These are phyloP conservation scores for Cladosporium austrohemisphaericum DNA, from an alignment of 2,329 filamentous ascomycete genomes.

Conservation along the genomic window DNA sequence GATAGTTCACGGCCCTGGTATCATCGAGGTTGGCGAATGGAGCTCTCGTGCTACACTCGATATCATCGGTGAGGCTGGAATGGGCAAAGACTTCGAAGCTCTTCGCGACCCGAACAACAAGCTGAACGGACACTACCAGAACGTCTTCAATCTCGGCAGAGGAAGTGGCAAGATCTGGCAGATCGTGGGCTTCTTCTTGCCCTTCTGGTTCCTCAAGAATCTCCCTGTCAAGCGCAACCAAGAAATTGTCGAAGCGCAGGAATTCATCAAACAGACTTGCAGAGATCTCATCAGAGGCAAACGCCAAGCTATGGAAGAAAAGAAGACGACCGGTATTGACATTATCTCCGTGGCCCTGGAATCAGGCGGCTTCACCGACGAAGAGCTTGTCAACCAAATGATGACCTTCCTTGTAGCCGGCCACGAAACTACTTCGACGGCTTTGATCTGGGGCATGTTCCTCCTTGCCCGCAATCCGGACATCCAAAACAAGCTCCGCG, in stretches of 20 bases:
- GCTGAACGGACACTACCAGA: slow-evolving; percentile 51
- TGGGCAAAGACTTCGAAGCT: slow-evolving; percentile 55
- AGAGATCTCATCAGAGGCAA: slow-evolving; percentile 68
- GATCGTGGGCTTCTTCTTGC: slow-evolving; percentile 46
- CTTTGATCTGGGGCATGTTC: slow-evolving; percentile 48
- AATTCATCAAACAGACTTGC: slow-evolving; percentile 62
- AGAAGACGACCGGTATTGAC: slow-evolving; percentile 49
- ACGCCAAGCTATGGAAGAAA: slow-evolving; percentile 51
- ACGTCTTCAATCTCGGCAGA: slow-evolving; percentile 47
- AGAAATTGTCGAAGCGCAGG: slow-evolving; percentile 55
- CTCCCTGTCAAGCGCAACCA: slow-evolving; percentile 68
- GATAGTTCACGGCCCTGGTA: slow-evolving; percentile 29
- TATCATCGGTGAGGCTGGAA: slow-evolving; percentile 56
- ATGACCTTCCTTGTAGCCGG: slow-evolving; percentile 66
- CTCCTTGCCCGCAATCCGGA: slow-evolving; percentile 49
- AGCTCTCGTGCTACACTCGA: slow-evolving; percentile 53
- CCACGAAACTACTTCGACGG: slow-evolving; percentile 54
- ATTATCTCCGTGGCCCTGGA: slow-evolving; percentile 78
- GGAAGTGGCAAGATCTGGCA: slow-evolving; percentile 52
- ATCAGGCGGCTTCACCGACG: slow-evolving; percentile 71
- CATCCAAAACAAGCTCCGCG: slow-evolving; percentile 47
- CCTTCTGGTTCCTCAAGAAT: slow-evolving; percentile 55
- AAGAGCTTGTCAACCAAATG: slow-evolving; percentile 79
- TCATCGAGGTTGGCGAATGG: slow-evolving; percentile 46
- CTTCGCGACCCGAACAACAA: slow-evolving; percentile 50